These are phyloP conservation scores for Metschnikowia matae DNA, from an alignment of 805 yeast genomes.

Conservation along the genomic window DNA sequence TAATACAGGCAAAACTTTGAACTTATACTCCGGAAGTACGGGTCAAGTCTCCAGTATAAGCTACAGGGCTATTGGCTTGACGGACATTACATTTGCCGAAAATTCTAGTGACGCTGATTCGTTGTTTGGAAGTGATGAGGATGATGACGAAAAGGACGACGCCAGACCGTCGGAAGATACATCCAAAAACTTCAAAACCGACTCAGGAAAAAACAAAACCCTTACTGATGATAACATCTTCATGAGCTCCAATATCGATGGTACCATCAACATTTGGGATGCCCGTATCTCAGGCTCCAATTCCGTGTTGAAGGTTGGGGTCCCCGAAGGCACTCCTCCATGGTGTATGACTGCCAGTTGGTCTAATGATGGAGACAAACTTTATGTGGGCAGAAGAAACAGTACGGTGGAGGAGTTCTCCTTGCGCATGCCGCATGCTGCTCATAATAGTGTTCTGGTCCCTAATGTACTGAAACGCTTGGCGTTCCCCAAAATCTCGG, in stretches of 20 bases:
- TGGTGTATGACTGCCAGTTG: slow-evolving; percentile 92
- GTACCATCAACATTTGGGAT: slow-evolving; percentile 82
- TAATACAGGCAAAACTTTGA: slow-evolving; percentile 56
- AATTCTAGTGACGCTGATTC: slow-evolving; percentile 41
- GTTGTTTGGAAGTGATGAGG: slow-evolving; percentile 45
- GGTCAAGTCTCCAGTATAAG: slow-evolving; percentile 80
- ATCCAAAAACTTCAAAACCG: slow-evolving; percentile 12
- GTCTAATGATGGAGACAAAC: slow-evolving; percentile 75
- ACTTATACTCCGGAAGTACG: slow-evolving; percentile 50
- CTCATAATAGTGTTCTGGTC: slow-evolving; percentile 17
- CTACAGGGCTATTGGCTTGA: slow-evolving; percentile 58
- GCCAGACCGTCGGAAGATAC: background rate
- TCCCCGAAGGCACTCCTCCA: slow-evolving; percentile 74
- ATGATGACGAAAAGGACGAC: slow-evolving; percentile 17
- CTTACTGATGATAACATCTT: slow-evolving; percentile 48
- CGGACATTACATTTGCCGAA: slow-evolving; percentile 34
- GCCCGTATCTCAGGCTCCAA: slow-evolving; percentile 39
- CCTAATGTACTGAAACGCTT: slow-evolving; percentile 55
- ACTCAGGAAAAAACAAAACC: slow-evolving; percentile 20
- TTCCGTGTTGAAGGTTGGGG: slow-evolving; percentile 45
- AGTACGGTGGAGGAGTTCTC: slow-evolving; percentile 77
- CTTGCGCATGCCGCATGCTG: slow-evolving; percentile 51
- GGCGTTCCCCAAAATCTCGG: slow-evolving; percentile 81
- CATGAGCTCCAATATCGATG: slow-evolving; percentile 79
- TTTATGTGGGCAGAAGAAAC: slow-evolving; percentile 87